Base-by-base conservation (phyloP, 371 early-diverging fungal species). In the Lichtheimia corymbifera region DNA sequence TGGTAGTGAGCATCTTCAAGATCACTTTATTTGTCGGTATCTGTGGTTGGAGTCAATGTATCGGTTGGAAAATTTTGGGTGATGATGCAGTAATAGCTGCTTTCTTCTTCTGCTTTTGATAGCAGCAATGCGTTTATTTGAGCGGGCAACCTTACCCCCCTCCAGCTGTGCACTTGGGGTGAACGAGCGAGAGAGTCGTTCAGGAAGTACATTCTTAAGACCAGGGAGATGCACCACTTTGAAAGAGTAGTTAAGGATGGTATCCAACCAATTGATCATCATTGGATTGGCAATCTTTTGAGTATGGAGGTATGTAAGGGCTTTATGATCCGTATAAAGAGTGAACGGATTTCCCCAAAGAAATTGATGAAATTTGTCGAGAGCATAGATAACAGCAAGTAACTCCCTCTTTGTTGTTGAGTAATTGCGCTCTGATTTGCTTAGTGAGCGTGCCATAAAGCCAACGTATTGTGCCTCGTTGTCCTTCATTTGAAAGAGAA, bases 231-330 rank as follows among this genome's bases (percentile, higher is more conserved):
- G 69, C 1, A 70, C 45, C 11, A 73, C 41, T 0, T 30, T 18
- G 53, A 77, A 77, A 2, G 30, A 41, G 45, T 65, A 70, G 5
- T 68, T 27, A 0, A 72, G 20, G n/a, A 72, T 24, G 1, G 58
- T 66, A 11, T 72, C 72, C 2, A 65, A 41, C 68, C 76, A 76
- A 3, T 55, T 53, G n/a, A 64, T 62, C 58, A 69, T 52, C 67
- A 69, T 74, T 13, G 69, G 12, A 49, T 67, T 65, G 14, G 61
- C 49, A 6, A 59, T 25, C n/a, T 63, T 61, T 35, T 74, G 71
- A 12, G 62, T 45, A 30, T 68, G 62, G 3, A 74, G 27, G 30
- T 60, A 68, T 1, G 60, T 57, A 0, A 69, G 41, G 5, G 64
- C 64, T 0, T 63, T 62, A 20, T 64, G 68, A 44, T 70, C 68